Evolutionary conservation across 2,329 filamentous ascomycete species (phyloP), one percentile per base, ranked within the genome.

Genomic region (Alternaria rosae): DNA sequence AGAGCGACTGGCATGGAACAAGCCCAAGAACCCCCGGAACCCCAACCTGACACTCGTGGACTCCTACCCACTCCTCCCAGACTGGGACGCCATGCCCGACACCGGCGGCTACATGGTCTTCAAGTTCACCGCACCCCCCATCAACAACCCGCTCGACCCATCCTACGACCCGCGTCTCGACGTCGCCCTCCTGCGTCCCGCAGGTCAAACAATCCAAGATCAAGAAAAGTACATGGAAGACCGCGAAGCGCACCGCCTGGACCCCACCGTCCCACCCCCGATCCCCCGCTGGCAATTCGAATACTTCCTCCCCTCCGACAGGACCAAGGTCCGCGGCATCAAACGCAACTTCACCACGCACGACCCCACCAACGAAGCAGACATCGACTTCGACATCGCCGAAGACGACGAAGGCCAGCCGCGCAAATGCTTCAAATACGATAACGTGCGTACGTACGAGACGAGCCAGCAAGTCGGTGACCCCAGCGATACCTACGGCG

Each of bases 51-150:
- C 85, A 57, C 82, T 88, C 4, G 79, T 89, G 30, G 87, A 87
- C 44, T 84, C 83, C 59, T 90, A 87, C 70, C 87, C 88, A 15
- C 70, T 90, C 11, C 78, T 89, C 7, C 88, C 88, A 8, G 88
- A 90, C 69, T 82, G 88, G 38, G 85, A 87, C 32, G 86, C 87
- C 11, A 82, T 87, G 57, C 85, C 87, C 5, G 85, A 88, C 64
- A 83, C 84, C 8, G 86, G 86, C 68, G 83, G 82, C 38, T 89
- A 85, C 76, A 83, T 88, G 69, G 80, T 88, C 56, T 82, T 87
- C 76, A 89, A 89, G 60, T 89, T 89, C 76, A 82, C 84, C 61
- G 85, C 86, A 51, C 85, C 87, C n/a, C 88, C 88, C 1, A 77
- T 87, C 41, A 78, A 83, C 52, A 79, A 80, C 25, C 72, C 79